Evolutionary conservation across 805 yeast species (phyloP), one percentile per base, ranked within the genome.

Genomic region (Suhomyces sp.): DNA sequence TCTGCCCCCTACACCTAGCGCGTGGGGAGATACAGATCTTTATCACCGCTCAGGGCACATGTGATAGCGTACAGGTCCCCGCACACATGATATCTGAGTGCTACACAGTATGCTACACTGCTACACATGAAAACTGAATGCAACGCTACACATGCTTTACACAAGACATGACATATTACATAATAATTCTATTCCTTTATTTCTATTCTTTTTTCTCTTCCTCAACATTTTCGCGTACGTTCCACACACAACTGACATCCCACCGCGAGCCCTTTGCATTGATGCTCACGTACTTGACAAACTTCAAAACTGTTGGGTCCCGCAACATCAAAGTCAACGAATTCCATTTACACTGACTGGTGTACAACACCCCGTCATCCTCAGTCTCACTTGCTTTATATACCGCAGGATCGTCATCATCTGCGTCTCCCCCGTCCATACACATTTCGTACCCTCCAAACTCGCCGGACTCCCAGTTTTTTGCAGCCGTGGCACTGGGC

Each of bases 381-480:
- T 80, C 82, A 0, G n/a, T n/a, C n/a, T 78, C 80, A 52, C 71
- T 78, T 12, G 72, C 66, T 53, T 63, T 70, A 69, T 91, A 91
- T 29, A 91, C 85, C 0, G 97, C 96, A 8, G 97, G 97, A 63
- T 91, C 97, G 54, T 86, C 75, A 50, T 71, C 76, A 29, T 61
- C 82, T 21, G 73, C 75, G 20, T 71, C 78, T 21, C 73, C 79
- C 1, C 68, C 77, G 44, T 81, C 81, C 96, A 94, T 89, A 62
- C 93, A 86, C 49, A 96, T 73, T 63, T 94, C 97, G 69, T 96
- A 94, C 1, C 97, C 99, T 35, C 99, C 99, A 46, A 78, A 72
- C 60, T 89, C 96, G n/a, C 96, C 96, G 31, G 81, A 75, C 46
- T 83, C 89, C 97, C 97, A 93, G 39, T 89, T 89, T 52, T 73